These are phyloP conservation scores for Chaetomium fimeti DNA, from an alignment of 495 filamentous ascomycete species.

Conservation along the genomic window DNA sequence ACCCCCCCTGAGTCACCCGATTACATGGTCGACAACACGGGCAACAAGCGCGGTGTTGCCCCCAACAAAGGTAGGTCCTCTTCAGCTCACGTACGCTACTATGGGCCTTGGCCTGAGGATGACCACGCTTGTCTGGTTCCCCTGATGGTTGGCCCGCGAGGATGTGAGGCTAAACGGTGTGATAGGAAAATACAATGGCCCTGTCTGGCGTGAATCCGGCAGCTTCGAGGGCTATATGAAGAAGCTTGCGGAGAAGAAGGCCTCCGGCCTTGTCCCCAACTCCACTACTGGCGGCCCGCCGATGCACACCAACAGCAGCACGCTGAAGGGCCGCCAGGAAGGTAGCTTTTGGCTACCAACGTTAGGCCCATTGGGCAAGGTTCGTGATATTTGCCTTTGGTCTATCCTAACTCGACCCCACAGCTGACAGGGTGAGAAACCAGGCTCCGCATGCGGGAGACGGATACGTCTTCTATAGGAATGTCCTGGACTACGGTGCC, in stretches of 20 bases:
- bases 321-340: not conserved
- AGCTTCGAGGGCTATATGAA: conserved; percentile 2
- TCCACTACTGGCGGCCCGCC: too few relatives aligned
- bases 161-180: not conserved
- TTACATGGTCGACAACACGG: conserved; percentile 3
- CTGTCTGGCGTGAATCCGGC: not conserved
- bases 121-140: too few relatives aligned
- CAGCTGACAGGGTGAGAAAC: not conserved
- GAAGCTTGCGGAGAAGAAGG: not conserved
- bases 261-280: too few relatives aligned
- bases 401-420: not conserved
- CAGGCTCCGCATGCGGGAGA: not conserved
- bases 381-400: not conserved
- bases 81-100: not conserved
- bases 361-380: not conserved
- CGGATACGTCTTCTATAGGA: conserved; percentile 10
- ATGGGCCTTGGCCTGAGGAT: too few relatives aligned
- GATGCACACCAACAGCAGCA: not conserved
- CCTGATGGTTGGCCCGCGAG: not conserved
- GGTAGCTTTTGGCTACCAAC: not conserved
- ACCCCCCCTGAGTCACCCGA: not conserved
- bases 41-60: not conserved
- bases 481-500: conserved; percentile 13
- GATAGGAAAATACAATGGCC: not conserved
- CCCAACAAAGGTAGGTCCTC: conserved; percentile 3